Evolutionary conservation across 1,139 yeast species (phyloP).

Genomic region (Candida labiduridarum): DNA sequence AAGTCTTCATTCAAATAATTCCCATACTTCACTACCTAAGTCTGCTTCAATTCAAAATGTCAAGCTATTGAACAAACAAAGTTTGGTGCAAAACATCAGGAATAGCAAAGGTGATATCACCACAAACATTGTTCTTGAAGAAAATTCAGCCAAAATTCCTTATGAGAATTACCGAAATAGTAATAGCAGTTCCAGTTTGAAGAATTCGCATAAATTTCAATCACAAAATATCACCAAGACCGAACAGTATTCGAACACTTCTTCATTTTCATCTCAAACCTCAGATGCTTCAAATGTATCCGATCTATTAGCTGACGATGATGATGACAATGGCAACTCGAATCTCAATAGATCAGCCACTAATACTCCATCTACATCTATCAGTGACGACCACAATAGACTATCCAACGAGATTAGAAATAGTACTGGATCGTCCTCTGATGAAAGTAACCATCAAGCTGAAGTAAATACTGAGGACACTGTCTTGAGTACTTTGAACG

Average conservation of each 20-base stretch:
- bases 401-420: constrained; percentile 6
- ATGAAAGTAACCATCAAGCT: constrained; percentile 4
- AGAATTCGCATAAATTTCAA: constrained; percentile 10
- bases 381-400: constrained; percentile 12
- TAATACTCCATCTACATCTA: constrained; percentile 16
- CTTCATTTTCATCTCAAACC: constrained; percentile 14
- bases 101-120: constrained; percentile 33
- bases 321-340: constrained; percentile 5
- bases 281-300: constrained; percentile 12
- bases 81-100: constrained; percentile 32
- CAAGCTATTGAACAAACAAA: constrained; percentile 21
- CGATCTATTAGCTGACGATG: constrained; percentile 2
- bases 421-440: constrained; percentile 11
- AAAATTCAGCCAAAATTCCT: constrained; percentile 17
- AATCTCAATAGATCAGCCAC: constrained; percentile 11
- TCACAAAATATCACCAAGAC: constrained; percentile 14
- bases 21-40: constrained; percentile 16
- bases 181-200: constrained; percentile 14
- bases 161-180: constrained; percentile 11
- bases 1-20: constrained; percentile 10
- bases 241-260: constrained; percentile 12
- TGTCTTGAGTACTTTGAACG: constrained; percentile 11
- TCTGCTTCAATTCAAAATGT: constrained; percentile 26
- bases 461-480: constrained; percentile 12
- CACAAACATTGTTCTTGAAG: constrained; percentile 28